A percentile compares a stretch with the other conserved stretches of the same genome.
Conservation (phyloP, 495 filamentous ascomycete genomes). For the Apiosordaria backusii region DNA sequence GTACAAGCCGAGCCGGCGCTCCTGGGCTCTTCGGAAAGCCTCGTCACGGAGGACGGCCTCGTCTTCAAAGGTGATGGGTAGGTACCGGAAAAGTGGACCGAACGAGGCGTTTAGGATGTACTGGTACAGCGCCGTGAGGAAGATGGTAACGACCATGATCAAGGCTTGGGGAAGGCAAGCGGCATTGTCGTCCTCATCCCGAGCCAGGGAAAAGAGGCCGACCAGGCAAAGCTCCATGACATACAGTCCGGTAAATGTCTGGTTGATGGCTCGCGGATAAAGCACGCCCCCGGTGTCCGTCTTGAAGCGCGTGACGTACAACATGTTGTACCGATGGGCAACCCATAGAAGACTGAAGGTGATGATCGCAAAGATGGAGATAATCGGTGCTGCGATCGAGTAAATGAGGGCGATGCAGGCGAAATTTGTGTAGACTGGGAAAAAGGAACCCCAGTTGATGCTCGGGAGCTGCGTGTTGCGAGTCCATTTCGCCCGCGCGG, state of each 20-base stretch:
- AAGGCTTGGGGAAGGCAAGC: slow-evolving; percentile 79
- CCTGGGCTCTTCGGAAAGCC: slow-evolving; percentile 77
- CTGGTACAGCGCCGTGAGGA: slow-evolving; percentile 78
- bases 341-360: slow-evolving; percentile 95
- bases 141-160: slow-evolving; percentile 74
- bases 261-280: slow-evolving; percentile 91
- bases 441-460: slow-evolving; percentile 89
- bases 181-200: slow-evolving; percentile 54
- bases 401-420: slow-evolving; percentile 94
- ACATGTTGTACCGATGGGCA: slow-evolving; percentile 91
- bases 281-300: slow-evolving; percentile 91
- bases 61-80: slow-evolving; percentile 94
- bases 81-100: slow-evolving; percentile 76
- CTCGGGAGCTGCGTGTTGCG: slow-evolving; percentile 74
- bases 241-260: slow-evolving; percentile 91
- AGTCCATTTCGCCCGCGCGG: slow-evolving; percentile 82
- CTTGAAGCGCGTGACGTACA: slow-evolving; percentile 89
- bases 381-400: slow-evolving; percentile 82
- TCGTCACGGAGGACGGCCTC: slow-evolving; percentile 86
- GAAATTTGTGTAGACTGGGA: slow-evolving; percentile 92
- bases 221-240: slow-evolving; percentile 90
- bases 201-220: slow-evolving; percentile 85
- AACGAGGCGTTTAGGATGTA: slow-evolving; percentile 80
- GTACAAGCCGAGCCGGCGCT: slow-evolving; percentile 52
- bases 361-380: slow-evolving; percentile 88